Evolutionary conservation across 2,329 filamentous ascomycete species (phyloP).

Genomic region (Plectosphaerella cucumerina): DNA sequence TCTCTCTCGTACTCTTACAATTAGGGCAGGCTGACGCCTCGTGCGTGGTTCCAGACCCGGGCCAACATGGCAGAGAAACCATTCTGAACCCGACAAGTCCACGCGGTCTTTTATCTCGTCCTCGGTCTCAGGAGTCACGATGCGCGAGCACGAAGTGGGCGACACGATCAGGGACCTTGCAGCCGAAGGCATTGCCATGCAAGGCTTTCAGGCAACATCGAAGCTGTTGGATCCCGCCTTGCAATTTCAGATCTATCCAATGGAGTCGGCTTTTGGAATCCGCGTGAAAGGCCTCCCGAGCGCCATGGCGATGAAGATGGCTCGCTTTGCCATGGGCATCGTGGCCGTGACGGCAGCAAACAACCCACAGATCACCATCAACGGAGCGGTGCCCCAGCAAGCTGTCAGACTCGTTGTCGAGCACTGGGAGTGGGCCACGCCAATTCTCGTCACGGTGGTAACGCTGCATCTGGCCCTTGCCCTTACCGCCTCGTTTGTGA

Average conservation of each 20-base stretch:
- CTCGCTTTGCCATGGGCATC: not conserved
- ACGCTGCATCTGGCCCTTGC: not conserved
- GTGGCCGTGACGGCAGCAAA: not conserved
- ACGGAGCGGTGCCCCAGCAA: not conserved
- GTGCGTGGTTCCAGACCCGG: not conserved
- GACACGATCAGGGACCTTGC: not conserved
- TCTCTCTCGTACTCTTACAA: not conserved
- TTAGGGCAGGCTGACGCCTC: not conserved
- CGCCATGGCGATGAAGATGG: not conserved
- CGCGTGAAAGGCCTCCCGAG: not conserved
- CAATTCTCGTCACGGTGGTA: not conserved
- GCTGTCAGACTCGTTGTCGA: not conserved
- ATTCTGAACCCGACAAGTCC: not conserved
- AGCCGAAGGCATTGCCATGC: conserved; percentile 1
- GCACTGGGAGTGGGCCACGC: not conserved
- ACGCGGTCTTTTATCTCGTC: too few species aligned
- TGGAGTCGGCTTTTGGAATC: not conserved
- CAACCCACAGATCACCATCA: not conserved
- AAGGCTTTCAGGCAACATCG: conserved; percentile 1
- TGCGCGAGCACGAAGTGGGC: not conserved
- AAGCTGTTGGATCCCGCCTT: not conserved
- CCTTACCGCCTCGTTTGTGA: not conserved
- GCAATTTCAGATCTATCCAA: not conserved
- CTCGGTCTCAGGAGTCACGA: not conserved
- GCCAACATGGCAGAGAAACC: not conserved